A percentile compares a stretch with the other conserved stretches of the same genome.
Evolutionary conservation across 2,329 filamentous ascomycete genomes (phyloP).

Genomic region (Cladosporium sp.): DNA sequence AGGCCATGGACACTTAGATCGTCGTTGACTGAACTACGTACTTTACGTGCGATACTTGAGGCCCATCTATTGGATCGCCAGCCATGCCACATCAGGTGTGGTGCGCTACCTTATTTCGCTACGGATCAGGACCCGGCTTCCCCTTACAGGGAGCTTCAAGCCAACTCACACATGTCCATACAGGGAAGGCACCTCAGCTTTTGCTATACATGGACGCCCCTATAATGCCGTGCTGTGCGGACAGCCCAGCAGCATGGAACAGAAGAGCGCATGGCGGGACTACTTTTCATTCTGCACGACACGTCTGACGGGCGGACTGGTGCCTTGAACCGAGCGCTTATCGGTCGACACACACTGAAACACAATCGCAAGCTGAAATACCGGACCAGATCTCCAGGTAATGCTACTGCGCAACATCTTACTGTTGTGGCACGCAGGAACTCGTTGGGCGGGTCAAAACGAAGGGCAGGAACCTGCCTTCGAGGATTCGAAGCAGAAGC

Average conservation of each 20-base stretch:
- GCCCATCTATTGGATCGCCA: background rate
- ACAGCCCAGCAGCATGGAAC: background rate
- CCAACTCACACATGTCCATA: too few species aligned
- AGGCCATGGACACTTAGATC: background rate
- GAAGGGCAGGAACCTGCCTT: background rate
- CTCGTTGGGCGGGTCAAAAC: too few species aligned
- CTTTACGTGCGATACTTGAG: too few species aligned
- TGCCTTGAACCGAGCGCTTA: background rate
- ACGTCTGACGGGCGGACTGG: background rate
- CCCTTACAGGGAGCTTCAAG: too few species aligned
- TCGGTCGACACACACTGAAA: constrained; percentile 3
- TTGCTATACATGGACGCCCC: background rate
- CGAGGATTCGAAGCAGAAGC: background rate
- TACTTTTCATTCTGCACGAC: background rate
- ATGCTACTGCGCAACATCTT: background rate
- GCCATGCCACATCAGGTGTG: background rate
- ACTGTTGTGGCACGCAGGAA: background rate
- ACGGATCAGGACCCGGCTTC: background rate
- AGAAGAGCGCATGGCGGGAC: background rate
- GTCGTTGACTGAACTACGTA: too few species aligned
- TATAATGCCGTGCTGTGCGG: background rate
- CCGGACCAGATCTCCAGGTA: background rate
- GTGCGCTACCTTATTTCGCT: background rate
- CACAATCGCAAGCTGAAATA: background rate
- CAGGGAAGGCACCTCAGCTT: background rate